Base-by-base conservation (phyloP, 1,284 basidiomycete species). In the Meripilus lineatus region DNA sequence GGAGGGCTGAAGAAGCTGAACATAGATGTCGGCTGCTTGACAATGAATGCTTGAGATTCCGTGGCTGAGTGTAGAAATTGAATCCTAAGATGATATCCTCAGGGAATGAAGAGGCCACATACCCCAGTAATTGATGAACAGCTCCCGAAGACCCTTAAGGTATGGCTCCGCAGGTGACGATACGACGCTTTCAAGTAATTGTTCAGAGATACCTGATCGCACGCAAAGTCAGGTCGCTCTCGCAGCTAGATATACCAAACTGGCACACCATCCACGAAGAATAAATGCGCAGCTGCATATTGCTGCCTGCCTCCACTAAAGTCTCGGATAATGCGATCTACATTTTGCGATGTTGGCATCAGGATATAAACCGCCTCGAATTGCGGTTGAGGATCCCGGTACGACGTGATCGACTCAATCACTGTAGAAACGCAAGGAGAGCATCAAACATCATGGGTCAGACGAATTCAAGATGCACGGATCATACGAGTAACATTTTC, bases 291-390 rank as follows among this genome's bases (percentile, higher is more conserved):
- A 0, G 74, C 87, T 21, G 84, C 83, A 62, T 98, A 99, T 58
- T 89, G 89, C 48, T 79, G 75, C 44, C 68, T 65, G 4, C 74
- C 75, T 46, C 69, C 66, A 7, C 77, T 72, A 59, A 93, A 95
- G 66, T 97, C 94, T 23, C 74, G 78, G 56, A 98, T 87, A 59
- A 99, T 77, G 15, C 93, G 80, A 49, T 96, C 86, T 38, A 98
- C 81, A 62, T 99, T 99, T 68, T 93, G 88, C 3, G 81, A 82
- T 1, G 96, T 99, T 11, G 96, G 90, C 74, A 94, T 95, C 49
- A 99, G 73, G 50, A 99, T 70, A 66, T 99, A 99, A 57, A 98
- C 72, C 20, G 90, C 93, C 65, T 96, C 91, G 42, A 93, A 84
- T 37, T 77, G 74, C 6, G 82, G 79, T 61, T 93, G 89, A 1